Base-by-base conservation (phyloP, 257 asterid genomes). In the Marsdenia floribunda region DNA sequence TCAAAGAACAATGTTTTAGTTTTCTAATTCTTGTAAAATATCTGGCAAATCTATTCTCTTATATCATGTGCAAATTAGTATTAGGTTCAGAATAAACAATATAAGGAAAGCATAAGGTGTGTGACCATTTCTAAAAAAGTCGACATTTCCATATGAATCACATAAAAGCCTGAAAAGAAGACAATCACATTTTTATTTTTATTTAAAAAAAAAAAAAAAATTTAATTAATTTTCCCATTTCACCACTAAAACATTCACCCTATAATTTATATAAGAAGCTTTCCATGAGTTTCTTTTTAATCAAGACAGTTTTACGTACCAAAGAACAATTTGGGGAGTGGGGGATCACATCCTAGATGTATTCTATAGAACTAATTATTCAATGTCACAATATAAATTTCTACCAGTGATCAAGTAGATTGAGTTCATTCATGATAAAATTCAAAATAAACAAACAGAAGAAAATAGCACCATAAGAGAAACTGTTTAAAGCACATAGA, bases 401-500 rank as follows among this genome's bases (percentile, higher is more conserved):
- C 2, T 3, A 38, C 61, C 38, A 7, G 29, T 37, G 18, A 66
- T 66, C 50, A 66, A 19, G 50, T 19, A 38, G 16, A 66, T 3
- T 33, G 67, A 50, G 40, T 37, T 49, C 46, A 71, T 21, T 47
- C 65, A 66, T 14, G 47, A 38, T 66, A 66, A 66, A 19, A 6
- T 38, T 0, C 18, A 37, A 19, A 38, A 3, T 21, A 66, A 38
- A 66, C 6, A 15, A 26, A 66, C 5, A 66, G 40, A n/a, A 26
- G 55, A 55, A n/a, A 18, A 19, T 26, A 73, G 55, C 54, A 63
- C 69, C 73, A 65, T 65, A 68, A 61, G 55, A 55, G 64, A 33
- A 21, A 16, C 18, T 71, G 64, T 71, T 26, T 53, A 67, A 78
- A 70, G 71, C 71, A 76, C 26, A 55, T 64, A 33, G 52, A 63